phyloP scores from a whole-genome alignment of 257 asterid genomes.

The Solanum gandarillasii region DNA sequence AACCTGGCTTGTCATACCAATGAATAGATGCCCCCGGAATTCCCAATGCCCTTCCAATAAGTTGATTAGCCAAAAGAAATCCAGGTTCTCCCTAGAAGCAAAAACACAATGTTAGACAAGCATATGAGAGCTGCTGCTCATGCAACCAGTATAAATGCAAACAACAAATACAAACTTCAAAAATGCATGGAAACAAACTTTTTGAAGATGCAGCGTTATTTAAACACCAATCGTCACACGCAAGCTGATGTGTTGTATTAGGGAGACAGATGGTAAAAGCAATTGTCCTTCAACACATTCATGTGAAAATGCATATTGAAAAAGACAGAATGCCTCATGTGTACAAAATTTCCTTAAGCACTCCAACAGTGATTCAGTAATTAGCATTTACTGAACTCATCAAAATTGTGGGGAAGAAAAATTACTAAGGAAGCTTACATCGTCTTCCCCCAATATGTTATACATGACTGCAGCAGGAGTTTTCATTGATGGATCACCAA shows the following conservation, averaged over 20 bases:
- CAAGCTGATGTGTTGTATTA: background rate
- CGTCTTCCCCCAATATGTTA: conserved; percentile 88
- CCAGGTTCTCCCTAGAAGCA: conserved; percentile 73
- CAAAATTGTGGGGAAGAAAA: background rate
- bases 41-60: conserved; percentile 62
- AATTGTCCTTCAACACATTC: background rate
- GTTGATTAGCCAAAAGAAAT: conserved; percentile 54
- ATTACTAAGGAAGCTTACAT: conserved; percentile 26
- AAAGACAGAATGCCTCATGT: background rate
- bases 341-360: background rate
- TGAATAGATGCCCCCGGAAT: conserved; percentile 83
- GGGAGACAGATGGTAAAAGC: background rate
- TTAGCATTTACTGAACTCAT: background rate
- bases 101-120: background rate
- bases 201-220: background rate
- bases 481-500: conserved; percentile 90
- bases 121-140: background rate
- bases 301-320: background rate
- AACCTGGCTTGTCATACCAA: conserved; percentile 99
- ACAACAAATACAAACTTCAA: background rate
- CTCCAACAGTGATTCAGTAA: background rate
- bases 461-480: conserved; percentile 83
- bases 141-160: background rate
- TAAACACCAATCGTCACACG: background rate
- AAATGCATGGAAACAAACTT: background rate